Percentiles rank a stretch among this genome's conserved stretches.
Evolutionary conservation across 202 grass and related monocot species (phyloP).

Genomic region (Dendrocalamus latiflorus): DNA sequence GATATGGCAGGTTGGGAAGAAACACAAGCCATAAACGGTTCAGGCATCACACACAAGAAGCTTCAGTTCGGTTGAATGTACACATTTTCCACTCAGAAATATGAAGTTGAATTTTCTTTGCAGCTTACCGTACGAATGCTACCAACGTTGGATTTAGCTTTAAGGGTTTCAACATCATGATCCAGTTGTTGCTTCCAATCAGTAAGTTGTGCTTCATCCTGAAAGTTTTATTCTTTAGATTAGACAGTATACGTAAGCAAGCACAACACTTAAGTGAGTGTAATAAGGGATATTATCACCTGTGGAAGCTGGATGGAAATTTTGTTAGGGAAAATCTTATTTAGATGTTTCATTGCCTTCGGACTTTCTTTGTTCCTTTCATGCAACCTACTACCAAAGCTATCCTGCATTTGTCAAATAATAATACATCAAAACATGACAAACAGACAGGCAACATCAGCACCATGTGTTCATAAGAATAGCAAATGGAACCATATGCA

Average conservation of each 20-base stretch:
- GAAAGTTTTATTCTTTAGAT: slow-evolving; percentile 21
- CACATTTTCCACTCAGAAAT: background rate
- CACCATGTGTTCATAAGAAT: background rate
- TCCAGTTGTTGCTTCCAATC: slow-evolving; percentile 99
- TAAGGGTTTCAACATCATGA: slow-evolving; percentile 96
- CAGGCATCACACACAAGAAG: background rate
- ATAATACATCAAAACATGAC: slow-evolving; percentile 22
- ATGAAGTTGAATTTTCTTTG: background rate
- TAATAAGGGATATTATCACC: slow-evolving; percentile 41
- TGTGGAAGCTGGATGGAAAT: slow-evolving; percentile 91
- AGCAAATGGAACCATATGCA: slow-evolving; percentile 2
- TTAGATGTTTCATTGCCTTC: slow-evolving; percentile 92
- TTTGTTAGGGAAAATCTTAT: slow-evolving; percentile 96
- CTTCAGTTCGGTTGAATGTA: background rate
- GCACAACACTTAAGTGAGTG: background rate
- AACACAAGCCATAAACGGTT: slow-evolving; percentile 9
- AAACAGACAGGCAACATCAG: slow-evolving; percentile 6
- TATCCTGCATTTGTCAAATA: slow-evolving; percentile 57
- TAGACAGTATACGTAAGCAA: slow-evolving; percentile 19
- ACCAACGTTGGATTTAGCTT: slow-evolving; percentile 89
- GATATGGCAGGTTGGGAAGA: background rate
- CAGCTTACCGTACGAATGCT: slow-evolving; percentile 76
- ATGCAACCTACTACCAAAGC: slow-evolving; percentile 80
- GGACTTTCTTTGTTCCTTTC: slow-evolving; percentile 98
- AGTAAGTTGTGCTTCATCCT: slow-evolving; percentile 86